Evolutionary conservation across 1,139 yeast species (phyloP), one percentile per base, ranked within the genome.

Genomic region (Geotrichum fermentans): DNA sequence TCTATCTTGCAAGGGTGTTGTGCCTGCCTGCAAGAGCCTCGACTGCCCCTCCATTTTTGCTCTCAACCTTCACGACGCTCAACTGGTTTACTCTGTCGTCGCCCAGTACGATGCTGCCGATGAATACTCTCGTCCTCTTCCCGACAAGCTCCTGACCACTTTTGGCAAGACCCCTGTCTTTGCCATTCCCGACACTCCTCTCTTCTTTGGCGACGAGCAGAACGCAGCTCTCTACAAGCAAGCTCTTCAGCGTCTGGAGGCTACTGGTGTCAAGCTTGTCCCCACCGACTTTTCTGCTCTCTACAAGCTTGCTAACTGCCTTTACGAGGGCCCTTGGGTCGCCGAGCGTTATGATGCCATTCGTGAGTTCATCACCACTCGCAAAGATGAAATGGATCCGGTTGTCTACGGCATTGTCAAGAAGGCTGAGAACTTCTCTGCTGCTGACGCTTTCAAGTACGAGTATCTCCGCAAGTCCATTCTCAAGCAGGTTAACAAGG

Each of bases 321-420:
- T 92, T 40, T 92, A 92, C 66, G 97, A 90, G 61, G 98, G 98
- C 50, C 87, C 97, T n/a, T 92, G 98, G 98, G 97, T 92, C 10
- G 86, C 95, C 24, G 98, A 92, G 71, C 79, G 98, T 58, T 89
- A 81, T 69, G 79, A 88, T 55, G 96, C 96, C 17, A 78, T 81
- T 36, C 78, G 79, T 58, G 86, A 83, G 36, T 86, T 89, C 61
- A 73, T 86, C 51, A 76, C 73, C n/a, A 71, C 86, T 17, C 77
- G 80, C 58, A 87, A 92, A 30, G 76, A 71, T 41, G 73, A 75
- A 37, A 72, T 90, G 61, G 96, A 92, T 66, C 94, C 95, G 41
- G 84, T 88, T 7, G 97, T 90, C n/a, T 66, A 73, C 40, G 66
- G 74, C 30, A 88, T 92, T 62, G 83, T 92, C 58, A 75, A 75